A percentile compares a stretch with the other conserved stretches of the same genome.
Conservation (phyloP, 495 filamentous ascomycete species). For the Penicillium herquei region DNA sequence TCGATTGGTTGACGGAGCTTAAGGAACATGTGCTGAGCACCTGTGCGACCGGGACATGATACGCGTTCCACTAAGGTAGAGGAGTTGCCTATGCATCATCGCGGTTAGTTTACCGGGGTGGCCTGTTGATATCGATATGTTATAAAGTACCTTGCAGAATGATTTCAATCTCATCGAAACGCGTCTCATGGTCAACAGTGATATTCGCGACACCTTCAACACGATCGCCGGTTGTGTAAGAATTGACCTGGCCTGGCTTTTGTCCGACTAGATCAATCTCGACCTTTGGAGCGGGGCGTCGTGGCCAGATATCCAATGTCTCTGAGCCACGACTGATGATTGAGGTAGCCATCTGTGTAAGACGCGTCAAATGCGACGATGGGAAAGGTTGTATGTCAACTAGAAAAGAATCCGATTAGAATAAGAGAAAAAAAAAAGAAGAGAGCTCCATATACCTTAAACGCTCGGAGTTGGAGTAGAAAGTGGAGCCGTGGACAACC, state of each 20-base stretch:
- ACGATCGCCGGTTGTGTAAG: constrained; percentile 59
- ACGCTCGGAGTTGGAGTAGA: constrained; percentile 1
- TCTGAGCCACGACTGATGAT: constrained; percentile 29
- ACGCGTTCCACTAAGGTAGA: constrained; percentile 54
- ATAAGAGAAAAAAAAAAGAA: constrained; percentile 1
- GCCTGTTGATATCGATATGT: constrained; percentile 9
- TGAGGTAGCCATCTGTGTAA: constrained; percentile 23
- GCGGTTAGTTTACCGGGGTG: constrained; percentile 1
- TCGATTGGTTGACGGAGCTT: constrained; percentile 79
- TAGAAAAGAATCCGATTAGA: no score
- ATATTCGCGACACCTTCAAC: constrained; percentile 60
- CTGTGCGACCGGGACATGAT: constrained; percentile 46
- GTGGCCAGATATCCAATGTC: constrained; percentile 28
- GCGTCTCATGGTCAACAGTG: constrained; percentile 60
- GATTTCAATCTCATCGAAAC: constrained; percentile 81
- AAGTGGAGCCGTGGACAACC: constrained; percentile 32
- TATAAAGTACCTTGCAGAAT: constrained; percentile 66
- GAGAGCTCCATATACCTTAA: no score
- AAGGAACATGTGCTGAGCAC: constrained; percentile 66
- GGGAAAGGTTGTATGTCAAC: no score
- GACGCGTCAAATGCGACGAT: not conserved
- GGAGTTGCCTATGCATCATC: constrained; percentile 35
- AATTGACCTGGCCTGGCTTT: constrained; percentile 37
- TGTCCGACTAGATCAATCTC: constrained; percentile 35
- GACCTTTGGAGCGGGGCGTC: constrained; percentile 32